Conservation (phyloP, 805 yeast species). For the Candida morakotiae region DNA sequence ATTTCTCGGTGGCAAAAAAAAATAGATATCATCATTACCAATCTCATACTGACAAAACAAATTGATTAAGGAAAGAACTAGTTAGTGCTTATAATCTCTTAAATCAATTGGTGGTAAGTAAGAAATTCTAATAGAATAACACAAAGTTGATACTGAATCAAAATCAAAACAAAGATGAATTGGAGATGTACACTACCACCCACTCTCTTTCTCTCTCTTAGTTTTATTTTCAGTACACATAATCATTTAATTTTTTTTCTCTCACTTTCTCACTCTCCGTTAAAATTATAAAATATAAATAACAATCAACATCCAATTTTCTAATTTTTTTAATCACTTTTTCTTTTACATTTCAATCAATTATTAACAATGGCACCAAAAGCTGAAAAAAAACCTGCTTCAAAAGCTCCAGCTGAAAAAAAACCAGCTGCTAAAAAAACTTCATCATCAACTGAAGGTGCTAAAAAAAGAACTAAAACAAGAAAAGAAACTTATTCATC, state of each 20-base stretch:
- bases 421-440: conserved; percentile 89
- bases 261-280: neutral
- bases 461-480: conserved; percentile 90
- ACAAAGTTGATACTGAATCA: too few relatives aligned
- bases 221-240: neutral
- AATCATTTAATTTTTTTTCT: neutral
- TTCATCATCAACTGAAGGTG: conserved; percentile 66
- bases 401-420: conserved; percentile 97
- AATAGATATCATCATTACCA: too few relatives aligned
- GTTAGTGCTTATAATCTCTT: too few relatives aligned
- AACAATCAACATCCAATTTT: conserved; percentile 6
- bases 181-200: too few relatives aligned
- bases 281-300: conserved; percentile 6
- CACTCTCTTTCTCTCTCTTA: neutral
- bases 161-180: too few relatives aligned
- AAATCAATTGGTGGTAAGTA: too few relatives aligned
- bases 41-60: too few relatives aligned
- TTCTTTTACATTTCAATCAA: conserved; percentile 1
- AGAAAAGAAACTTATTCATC: conserved; percentile 98
- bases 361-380: conserved; percentile 56
- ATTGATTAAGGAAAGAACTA: too few relatives aligned
- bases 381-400: conserved; percentile 78
- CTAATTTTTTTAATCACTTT: conserved; percentile 3
- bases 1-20: too few relatives aligned
- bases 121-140: too few relatives aligned